These are phyloP conservation scores for Corchorus olitorius DNA, from an alignment of 345 rosid species.

Conservation along the genomic window DNA sequence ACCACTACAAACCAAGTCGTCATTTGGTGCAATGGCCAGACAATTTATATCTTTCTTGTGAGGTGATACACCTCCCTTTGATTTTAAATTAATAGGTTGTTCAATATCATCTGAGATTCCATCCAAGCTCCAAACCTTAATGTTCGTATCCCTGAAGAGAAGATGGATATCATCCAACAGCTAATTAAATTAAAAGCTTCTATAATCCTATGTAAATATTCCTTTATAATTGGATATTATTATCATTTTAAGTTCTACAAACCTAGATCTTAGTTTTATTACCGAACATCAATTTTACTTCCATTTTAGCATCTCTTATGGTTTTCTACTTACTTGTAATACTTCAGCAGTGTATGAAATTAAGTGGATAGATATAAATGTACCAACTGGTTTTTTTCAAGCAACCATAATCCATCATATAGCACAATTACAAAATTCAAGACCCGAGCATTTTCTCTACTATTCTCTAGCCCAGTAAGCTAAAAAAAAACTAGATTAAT, in stretches of 20 bases:
- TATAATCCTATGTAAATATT: no score
- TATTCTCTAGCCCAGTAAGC: not conserved
- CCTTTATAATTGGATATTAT: no score
- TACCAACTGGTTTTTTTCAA: not conserved
- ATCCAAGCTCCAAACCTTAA: constrained; percentile 89
- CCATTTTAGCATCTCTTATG: no score
- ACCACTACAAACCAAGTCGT: constrained; percentile 87
- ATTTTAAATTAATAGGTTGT: constrained; percentile 69
- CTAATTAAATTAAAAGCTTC: not conserved
- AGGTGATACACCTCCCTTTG: constrained; percentile 91
- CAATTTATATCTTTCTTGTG: constrained; percentile 94
- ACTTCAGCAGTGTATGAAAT: not conserved
- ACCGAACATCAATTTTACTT: no score
- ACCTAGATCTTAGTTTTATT: no score
- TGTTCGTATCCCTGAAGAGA: constrained; percentile 81
- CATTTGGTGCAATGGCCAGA: constrained; percentile 86
- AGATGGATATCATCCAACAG: constrained; percentile 7
- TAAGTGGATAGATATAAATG: not conserved
- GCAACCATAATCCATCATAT: not conserved
- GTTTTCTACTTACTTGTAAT: not conserved
- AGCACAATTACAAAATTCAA: constrained; percentile 4
- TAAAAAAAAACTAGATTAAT: not conserved
- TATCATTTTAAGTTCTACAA: no score
- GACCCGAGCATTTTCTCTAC: not conserved
- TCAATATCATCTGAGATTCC: constrained; percentile 57